A percentile compares a stretch with the other conserved stretches of the same genome.
These are phyloP conservation scores for Edaphochlamys debaryana DNA, from an alignment of 139 green algal species.

Conservation along the genomic window DNA sequence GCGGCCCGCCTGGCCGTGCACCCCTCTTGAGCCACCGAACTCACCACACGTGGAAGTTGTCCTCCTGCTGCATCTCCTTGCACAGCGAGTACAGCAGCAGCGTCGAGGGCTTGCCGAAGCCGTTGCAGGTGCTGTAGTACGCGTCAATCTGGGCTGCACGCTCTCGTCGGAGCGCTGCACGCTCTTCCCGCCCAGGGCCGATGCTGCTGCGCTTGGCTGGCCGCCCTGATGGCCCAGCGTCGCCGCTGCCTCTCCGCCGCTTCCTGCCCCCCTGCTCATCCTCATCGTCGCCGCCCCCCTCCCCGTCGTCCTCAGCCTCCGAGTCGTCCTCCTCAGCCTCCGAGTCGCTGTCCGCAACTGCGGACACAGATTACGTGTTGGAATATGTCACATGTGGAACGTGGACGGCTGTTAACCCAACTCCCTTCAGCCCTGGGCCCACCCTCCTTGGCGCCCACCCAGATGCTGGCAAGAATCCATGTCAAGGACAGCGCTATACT, in stretches of 20 bases:
- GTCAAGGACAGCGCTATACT: too few relatives aligned
- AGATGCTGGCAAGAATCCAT: too few relatives aligned
- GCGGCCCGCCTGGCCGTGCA: too few relatives aligned
- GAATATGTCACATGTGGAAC: too few relatives aligned
- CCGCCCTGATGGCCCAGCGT: neutral
- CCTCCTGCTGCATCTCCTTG: conserved; percentile 67
- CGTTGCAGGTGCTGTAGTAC: conserved; percentile 69
- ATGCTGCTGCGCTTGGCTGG: conserved; percentile 27
- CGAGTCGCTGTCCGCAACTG: neutral
- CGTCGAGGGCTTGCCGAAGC: conserved; percentile 79
- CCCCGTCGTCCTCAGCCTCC: neutral
- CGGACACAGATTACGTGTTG: too few relatives aligned
- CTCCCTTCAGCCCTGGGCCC: too few relatives aligned
- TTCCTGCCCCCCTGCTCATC: conserved; percentile 7
- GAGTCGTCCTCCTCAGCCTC: conserved; percentile 1
- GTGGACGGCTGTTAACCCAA: neutral
- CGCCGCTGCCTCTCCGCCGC: neutral
- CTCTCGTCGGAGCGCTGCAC: neutral
- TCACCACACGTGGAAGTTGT: conserved; percentile 78
- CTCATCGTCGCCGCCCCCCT: neutral
- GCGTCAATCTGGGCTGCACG: conserved; percentile 40
- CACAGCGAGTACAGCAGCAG: conserved; percentile 78
- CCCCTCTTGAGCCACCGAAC: too few relatives aligned
- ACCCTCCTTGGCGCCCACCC: too few relatives aligned
- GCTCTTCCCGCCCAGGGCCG: neutral